Base-by-base conservation (phyloP, 208 protist species). In the Wallacemonas rigidus region DNA sequence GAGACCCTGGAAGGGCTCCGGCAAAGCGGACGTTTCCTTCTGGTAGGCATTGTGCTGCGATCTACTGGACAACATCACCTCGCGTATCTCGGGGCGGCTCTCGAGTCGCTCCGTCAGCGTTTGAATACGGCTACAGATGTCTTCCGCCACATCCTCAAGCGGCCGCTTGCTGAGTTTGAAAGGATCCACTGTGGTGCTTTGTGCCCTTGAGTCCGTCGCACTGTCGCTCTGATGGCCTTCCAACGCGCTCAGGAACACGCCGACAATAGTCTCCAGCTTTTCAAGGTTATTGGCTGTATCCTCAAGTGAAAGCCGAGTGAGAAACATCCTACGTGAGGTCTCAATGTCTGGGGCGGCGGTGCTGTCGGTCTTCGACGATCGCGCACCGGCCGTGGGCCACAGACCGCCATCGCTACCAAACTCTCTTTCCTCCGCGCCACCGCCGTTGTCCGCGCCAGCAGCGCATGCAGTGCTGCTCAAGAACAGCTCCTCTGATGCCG, bases 121-220 rank as follows among this genome's bases (percentile, higher is more conserved):
- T 17, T 76, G 55, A 12, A 76, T 41, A 58, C 78, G 78, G 36
- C 54, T 75, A 69, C 71, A 75, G 17, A 87, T 68, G 50, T 87
- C 82, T 51, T 87, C 82, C 17, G 82, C 82, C 14, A 87, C 76
- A 11, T 78, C 73, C 55, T 83, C 75, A 40, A 87, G 61, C 5
- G 82, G 82, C 0, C 82, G 67, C 53, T 64, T 76, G 67, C 82
- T 83, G 26, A 83, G 71, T 63, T 72, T 72, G 43, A 83, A 77
- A 1, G 77, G 82, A 67, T 87, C 72, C n/a, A 82, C 77, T 41
- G 70, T 67, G 26, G 54, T 63, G 48, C 65, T 57, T 43, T 58
- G 9, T 40, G 45, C 41, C 67, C 51, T 14, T 57, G 58, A 41
- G 60, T 58, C 39, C 8, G 2, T 3, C 72, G 40, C 14, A 56